phyloP scores from a whole-genome alignment of 1,139 yeast genomes.

The Lodderomyces elongisporus region DNA sequence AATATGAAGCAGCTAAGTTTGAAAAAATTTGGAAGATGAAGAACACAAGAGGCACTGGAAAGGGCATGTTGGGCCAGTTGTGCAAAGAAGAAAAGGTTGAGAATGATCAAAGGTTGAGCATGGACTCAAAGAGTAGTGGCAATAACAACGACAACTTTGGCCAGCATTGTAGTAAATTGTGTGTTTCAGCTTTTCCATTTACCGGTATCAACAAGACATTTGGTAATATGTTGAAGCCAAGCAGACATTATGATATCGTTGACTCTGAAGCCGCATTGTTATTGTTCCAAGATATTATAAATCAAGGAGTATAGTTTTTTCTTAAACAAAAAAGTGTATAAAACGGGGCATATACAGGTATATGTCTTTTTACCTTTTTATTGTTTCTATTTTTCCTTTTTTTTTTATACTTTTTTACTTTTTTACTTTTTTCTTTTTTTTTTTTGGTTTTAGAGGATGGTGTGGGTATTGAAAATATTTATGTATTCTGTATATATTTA shows the following conservation, averaged over 20 bases:
- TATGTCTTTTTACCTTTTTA: too few relatives aligned
- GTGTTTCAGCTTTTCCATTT: conserved; percentile 5
- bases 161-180: neutral
- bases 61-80: conserved; percentile 9
- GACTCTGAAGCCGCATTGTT: conserved; percentile 3
- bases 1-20: conserved; percentile 5
- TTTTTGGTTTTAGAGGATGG: too few relatives aligned
- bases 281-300: conserved; percentile 1
- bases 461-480: too few relatives aligned
- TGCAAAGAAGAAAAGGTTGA: too few relatives aligned
- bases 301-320: too few relatives aligned
- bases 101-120: conserved; percentile 2
- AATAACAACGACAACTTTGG: neutral
- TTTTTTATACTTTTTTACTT: too few relatives aligned
- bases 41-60: conserved; percentile 4
- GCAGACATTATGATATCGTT: conserved; percentile 6
- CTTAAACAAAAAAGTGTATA: too few relatives aligned
- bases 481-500: too few relatives aligned
- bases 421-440: too few relatives aligned
- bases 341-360: too few relatives aligned
- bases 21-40: conserved; percentile 4
- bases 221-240: conserved; percentile 8
- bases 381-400: too few relatives aligned
- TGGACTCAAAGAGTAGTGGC: conserved; percentile 1
- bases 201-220: conserved; percentile 6